Evolutionary conservation across 1,139 yeast species (phyloP).

Genomic region (Geotrichum armillariae): DNA sequence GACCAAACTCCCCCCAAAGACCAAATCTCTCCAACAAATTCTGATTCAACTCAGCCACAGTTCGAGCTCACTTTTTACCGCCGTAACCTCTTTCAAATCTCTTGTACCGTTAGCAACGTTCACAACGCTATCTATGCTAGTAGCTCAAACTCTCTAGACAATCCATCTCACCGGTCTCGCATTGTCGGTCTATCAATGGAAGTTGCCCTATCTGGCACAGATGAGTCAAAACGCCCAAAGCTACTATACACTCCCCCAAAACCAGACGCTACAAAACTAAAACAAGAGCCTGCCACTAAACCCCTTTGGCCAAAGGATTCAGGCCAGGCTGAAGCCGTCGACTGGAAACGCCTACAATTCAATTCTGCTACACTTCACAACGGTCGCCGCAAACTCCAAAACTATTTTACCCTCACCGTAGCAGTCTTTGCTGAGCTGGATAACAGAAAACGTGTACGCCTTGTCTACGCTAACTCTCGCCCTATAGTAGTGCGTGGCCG

Average conservation of each 20-base stretch:
- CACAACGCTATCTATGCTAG: slow-evolving; percentile 33
- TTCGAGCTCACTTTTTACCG: slow-evolving; percentile 34
- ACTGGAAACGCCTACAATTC: slow-evolving; percentile 51
- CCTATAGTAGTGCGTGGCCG: slow-evolving; percentile 67
- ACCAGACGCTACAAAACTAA: slow-evolving; percentile 11
- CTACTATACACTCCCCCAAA: slow-evolving; percentile 34
- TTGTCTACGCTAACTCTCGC: slow-evolving; percentile 36
- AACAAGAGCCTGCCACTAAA: slow-evolving; percentile 31
- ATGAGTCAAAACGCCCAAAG: slow-evolving; percentile 30
- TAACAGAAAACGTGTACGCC: slow-evolving; percentile 33
- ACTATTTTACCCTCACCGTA: slow-evolving; percentile 53
- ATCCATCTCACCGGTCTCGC: slow-evolving; percentile 27
- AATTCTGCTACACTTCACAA: slow-evolving; percentile 65
- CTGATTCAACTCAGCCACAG: slow-evolving; percentile 4
- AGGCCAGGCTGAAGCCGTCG: slow-evolving; percentile 33
- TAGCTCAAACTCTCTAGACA: slow-evolving; percentile 18
- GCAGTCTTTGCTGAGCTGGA: slow-evolving; percentile 44
- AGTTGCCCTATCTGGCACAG: slow-evolving; percentile 32
- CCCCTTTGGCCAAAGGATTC: slow-evolving; percentile 31
- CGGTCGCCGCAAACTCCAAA: slow-evolving; percentile 57
- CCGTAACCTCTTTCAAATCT: slow-evolving; percentile 36
- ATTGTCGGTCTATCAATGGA: slow-evolving; percentile 34
- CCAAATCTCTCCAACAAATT: not conserved
- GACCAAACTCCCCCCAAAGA: not conserved
- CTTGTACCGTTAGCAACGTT: slow-evolving; percentile 33